Evolutionary conservation across 202 grass and related monocot genomes (phyloP).

Genomic region (Brachypodium distachyon): DNA sequence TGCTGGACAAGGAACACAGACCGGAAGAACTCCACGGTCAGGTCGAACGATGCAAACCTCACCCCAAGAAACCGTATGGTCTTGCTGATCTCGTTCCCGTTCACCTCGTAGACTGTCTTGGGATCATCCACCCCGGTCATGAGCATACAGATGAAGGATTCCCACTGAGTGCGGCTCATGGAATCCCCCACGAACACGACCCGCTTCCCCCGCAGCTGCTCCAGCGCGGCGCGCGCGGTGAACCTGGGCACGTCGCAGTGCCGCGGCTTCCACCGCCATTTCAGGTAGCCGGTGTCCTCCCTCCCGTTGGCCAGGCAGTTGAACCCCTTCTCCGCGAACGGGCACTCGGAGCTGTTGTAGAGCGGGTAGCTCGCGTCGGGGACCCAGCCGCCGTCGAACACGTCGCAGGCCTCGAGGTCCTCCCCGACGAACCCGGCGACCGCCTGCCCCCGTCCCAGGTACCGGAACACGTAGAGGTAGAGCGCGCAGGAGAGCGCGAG

Average conservation of each 20-base stretch:
- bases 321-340: constrained; percentile 62
- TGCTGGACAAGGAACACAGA: constrained; percentile 63
- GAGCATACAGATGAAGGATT: constrained; percentile 83
- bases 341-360: constrained; percentile 57
- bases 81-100: constrained; percentile 60
- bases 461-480: constrained; percentile 61
- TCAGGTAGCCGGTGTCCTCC: constrained; percentile 43
- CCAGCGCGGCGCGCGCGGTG: constrained; percentile 18
- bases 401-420: constrained; percentile 27
- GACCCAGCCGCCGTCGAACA: constrained; percentile 60
- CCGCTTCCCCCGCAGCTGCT: constrained; percentile 52
- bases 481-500: constrained; percentile 54
- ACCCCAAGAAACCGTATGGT: constrained; percentile 50
- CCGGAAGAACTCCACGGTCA: constrained; percentile 61
- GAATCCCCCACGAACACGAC: constrained; percentile 71
- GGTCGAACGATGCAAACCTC: constrained; percentile 39
- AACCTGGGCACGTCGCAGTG: constrained; percentile 46
- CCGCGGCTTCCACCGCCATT: constrained; percentile 61
- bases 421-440: constrained; percentile 32
- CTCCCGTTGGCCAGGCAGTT: constrained; percentile 63
- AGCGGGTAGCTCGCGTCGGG: constrained; percentile 25
- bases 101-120: constrained; percentile 44
- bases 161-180: constrained; percentile 78
- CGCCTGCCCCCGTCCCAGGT: constrained; percentile 25
- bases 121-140: constrained; percentile 54